Evolutionary conservation across 345 rosid genomes (phyloP).

Genomic region (Hypericum perforatum): DNA sequence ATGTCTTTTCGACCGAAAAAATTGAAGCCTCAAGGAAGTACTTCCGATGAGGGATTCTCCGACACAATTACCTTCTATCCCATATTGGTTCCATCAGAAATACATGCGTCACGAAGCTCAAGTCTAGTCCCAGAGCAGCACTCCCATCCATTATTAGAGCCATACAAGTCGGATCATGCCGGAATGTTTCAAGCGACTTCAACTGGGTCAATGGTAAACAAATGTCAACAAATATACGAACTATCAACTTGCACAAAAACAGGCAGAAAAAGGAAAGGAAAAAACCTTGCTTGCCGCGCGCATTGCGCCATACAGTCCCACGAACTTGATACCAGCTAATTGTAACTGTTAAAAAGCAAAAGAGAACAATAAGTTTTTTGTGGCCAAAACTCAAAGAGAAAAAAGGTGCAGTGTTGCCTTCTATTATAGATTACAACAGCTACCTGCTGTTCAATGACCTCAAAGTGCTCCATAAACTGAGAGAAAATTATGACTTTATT

Average conservation of each 20-base stretch:
- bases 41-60: too few species aligned
- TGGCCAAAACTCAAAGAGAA: neutral
- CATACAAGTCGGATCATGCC: conserved; percentile 55
- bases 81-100: conserved; percentile 96
- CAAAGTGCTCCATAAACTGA: conserved; percentile 91
- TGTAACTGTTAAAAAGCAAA: conserved; percentile 36
- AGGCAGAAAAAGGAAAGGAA: neutral
- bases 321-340: conserved; percentile 70
- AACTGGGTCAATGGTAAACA: conserved; percentile 30
- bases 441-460: conserved; percentile 88
- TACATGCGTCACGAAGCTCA: conserved; percentile 84
- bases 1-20: too few species aligned
- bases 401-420: neutral
- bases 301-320: conserved; percentile 81
- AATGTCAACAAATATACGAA: conserved; percentile 2
- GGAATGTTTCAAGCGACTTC: conserved; percentile 61
- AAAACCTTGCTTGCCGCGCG: conserved; percentile 62
- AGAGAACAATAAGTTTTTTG: neutral
- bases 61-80: conserved; percentile 99
- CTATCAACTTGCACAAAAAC: neutral
- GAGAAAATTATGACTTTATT: conserved; percentile 89
- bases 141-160: conserved; percentile 97
- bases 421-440: conserved; percentile 9
- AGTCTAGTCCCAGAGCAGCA: conserved; percentile 91
- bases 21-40: too few species aligned